Conservation (phyloP, 441 rosid species). For the Syzygium malaccense region DNA sequence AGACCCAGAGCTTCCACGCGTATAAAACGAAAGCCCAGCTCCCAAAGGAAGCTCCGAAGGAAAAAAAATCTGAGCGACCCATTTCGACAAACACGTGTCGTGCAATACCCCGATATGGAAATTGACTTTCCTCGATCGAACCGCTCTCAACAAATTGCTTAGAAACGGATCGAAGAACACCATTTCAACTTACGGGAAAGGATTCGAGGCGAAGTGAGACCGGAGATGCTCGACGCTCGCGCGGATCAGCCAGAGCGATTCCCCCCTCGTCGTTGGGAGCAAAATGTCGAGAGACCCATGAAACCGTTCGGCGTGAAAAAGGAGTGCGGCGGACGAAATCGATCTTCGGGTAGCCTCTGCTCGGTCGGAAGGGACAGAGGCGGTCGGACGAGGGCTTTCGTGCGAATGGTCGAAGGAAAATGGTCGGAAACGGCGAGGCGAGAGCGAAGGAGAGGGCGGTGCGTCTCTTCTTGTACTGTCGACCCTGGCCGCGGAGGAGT, state of each 20-base stretch:
- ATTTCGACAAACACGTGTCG: neutral
- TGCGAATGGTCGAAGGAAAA: neutral
- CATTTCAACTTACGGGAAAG: neutral
- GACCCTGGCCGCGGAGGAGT: neutral
- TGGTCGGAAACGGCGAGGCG: neutral
- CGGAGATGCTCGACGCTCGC: neutral
- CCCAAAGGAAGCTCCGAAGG: neutral
- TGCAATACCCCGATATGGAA: neutral
- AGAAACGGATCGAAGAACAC: neutral
- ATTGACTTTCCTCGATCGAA: rapidly evolving
- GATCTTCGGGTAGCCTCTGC: neutral
- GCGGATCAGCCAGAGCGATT: neutral
- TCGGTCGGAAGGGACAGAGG: neutral
- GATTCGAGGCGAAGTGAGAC: neutral
- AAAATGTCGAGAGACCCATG: neutral
- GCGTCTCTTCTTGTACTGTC: neutral
- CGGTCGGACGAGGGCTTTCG: neutral
- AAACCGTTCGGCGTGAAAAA: neutral
- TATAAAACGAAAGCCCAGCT: neutral
- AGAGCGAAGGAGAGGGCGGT: neutral
- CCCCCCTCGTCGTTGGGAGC: neutral
- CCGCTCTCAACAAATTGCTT: neutral
- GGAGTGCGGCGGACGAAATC: neutral
- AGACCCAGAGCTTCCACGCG: neutral
- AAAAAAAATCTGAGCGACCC: neutral